Evolutionary conservation across 495 filamentous ascomycete species (phyloP).

Genomic region (Xylaria telfairii): DNA sequence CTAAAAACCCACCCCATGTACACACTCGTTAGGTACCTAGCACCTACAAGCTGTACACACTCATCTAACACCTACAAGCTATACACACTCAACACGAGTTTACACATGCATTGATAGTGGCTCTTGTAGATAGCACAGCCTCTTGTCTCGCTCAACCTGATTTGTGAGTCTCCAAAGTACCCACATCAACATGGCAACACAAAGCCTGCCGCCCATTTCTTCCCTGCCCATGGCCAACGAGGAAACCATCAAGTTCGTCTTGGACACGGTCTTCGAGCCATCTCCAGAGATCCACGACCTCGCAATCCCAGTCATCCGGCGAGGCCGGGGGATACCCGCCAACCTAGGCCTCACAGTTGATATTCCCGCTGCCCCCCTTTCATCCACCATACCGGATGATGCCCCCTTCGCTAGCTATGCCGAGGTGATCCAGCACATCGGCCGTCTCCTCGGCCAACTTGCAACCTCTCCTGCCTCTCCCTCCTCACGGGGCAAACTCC

Average conservation of each 20-base stretch:
- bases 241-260: constrained; percentile 49
- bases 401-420: constrained; percentile 28
- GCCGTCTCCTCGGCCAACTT: constrained; percentile 28
- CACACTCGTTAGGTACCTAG: no score
- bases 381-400: constrained; percentile 45
- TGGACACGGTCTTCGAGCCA: constrained; percentile 89
- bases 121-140: background rate
- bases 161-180: background rate
- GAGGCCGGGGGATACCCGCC: constrained; percentile 47
- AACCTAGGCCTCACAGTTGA: constrained; percentile 6
- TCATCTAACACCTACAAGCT: no score
- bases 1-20: no score
- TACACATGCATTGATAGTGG: background rate
- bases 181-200: constrained; percentile 30
- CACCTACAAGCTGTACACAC: no score
- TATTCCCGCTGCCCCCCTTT: constrained; percentile 17
- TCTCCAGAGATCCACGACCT: constrained; percentile 75
- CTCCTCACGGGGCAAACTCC: constrained; percentile 33
- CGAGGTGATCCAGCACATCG: constrained; percentile 31
- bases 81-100: no score
- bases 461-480: constrained; percentile 11
- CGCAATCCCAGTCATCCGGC: constrained; percentile 67
- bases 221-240: constrained; percentile 30
- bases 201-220: constrained; percentile 30
- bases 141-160: background rate